Evolutionary conservation across 805 yeast genomes (phyloP), one percentile per base, ranked within the genome.

Genomic region (Barnettozyma salicaria): DNA sequence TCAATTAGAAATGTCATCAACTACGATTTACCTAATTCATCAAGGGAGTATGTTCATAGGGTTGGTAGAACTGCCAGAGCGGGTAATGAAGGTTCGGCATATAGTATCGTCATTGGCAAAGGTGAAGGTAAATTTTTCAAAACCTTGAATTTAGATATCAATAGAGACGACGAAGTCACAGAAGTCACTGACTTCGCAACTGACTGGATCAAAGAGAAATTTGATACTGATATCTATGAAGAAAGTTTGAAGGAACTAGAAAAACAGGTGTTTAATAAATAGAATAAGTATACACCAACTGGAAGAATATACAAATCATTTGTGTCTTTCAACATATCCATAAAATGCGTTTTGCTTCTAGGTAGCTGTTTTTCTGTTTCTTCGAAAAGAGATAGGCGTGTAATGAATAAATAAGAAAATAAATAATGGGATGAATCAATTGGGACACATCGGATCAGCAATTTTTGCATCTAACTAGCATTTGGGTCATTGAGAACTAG

Each of bases 31-130:
- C 98, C 99, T 17, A 69, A 76, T 19, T 82, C 96, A 1, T 72
- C 89, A 1, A 79, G 94, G 45, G 97, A 92, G 50, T 92, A 92
- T 49, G 87, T 92, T 19, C 99, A 92, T 61, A 74, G 99, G 52
- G 87, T 88, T 27, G 99, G 99, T 27, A 79, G 99, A 65, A 89
- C 97, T 0, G 97, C 97, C 2, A 77, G 99, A 63, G 99, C 98
- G 3, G 80, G 82, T 35, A 74, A 78, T 24, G 36, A 47, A 1
- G 99, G 99, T 55, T 63, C 65, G 25, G 95, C 96, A 0, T 73
- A 78, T 55, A 82, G 77, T 32, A 57, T 90, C 19, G 67, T 79
- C n/a, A 68, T 77, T 41, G 94, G 95, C 20, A 76, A 74, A 37
- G 89, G 88, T 36, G 97, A 92, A 50, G 68, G 65, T 34, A 77